A percentile compares a stretch with the other conserved stretches of the same genome.
Conservation (phyloP, 495 filamentous ascomycete species). For the Penicillium steckii region DNA sequence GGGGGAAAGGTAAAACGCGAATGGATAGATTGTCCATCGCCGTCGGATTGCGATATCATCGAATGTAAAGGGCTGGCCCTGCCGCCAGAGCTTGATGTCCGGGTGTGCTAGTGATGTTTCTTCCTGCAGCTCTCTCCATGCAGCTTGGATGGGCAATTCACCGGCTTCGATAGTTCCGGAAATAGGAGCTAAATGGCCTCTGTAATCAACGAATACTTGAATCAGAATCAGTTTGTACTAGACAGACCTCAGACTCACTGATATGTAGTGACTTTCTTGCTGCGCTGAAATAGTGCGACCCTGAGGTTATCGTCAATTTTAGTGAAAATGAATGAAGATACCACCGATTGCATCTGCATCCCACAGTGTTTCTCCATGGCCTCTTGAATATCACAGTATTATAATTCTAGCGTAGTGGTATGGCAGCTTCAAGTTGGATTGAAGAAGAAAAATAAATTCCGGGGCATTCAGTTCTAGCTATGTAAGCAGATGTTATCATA, state of each 20-base stretch:
- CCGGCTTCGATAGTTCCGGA: constrained; percentile 54
- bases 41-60: constrained; percentile 49
- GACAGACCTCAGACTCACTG: constrained; percentile 27
- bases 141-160: constrained; percentile 53
- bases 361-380: no score
- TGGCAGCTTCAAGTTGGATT: no score
- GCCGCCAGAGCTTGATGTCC: constrained; percentile 50
- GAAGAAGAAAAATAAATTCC: no score
- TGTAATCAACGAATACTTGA: constrained; percentile 14
- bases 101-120: constrained; percentile 54
- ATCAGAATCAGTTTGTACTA: not conserved
- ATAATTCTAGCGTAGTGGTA: no score
- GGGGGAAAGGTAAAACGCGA: constrained; percentile 40
- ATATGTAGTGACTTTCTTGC: constrained; percentile 57
- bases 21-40: constrained; percentile 64
- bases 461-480: no score
- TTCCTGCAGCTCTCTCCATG: constrained; percentile 62
- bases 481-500: no score
- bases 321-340: constrained; percentile 57
- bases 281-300: constrained; percentile 60
- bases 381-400: no score
- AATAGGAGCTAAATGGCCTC: constrained; percentile 57
- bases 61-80: constrained; percentile 60
- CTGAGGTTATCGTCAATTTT: constrained; percentile 24
- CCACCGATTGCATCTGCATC: constrained; percentile 47